Evolutionary conservation across 768 basidiomycete genomes (phyloP).

Genomic region (Cystofilobasidium capitatum): DNA sequence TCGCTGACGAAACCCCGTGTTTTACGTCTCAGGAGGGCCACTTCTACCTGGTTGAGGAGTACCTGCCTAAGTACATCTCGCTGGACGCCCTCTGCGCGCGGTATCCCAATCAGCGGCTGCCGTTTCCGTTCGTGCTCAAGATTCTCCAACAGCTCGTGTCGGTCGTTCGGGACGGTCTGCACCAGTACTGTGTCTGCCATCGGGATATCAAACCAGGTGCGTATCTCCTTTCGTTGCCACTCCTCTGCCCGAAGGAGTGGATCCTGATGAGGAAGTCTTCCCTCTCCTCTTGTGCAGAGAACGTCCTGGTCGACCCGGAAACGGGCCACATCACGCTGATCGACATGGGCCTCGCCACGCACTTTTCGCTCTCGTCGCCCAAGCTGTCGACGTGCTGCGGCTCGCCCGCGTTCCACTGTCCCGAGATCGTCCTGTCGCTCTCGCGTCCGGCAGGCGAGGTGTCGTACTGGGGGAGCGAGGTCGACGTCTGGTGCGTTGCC

Average conservation of each 20-base stretch:
- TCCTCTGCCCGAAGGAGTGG: not conserved
- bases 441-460: slow-evolving; percentile 39
- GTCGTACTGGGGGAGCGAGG: slow-evolving; percentile 39
- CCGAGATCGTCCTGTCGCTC: slow-evolving; percentile 41
- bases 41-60: slow-evolving; percentile 42
- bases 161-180: slow-evolving; percentile 39
- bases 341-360: slow-evolving; percentile 44
- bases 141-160: slow-evolving; percentile 42
- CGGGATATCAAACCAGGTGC: slow-evolving; percentile 38
- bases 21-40: too few species aligned
- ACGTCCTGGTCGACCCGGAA: slow-evolving; percentile 34
- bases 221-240: not conserved
- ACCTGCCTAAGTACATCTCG: slow-evolving; percentile 34
- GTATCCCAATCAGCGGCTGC: slow-evolving; percentile 19
- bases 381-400: slow-evolving; percentile 43
- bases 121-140: slow-evolving; percentile 26
- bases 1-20: too few species aligned
- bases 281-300: slow-evolving; percentile 26
- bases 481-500: slow-evolving; percentile 45
- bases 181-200: slow-evolving; percentile 37
- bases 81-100: slow-evolving; percentile 35
- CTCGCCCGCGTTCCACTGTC: slow-evolving; percentile 35
- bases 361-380: slow-evolving; percentile 39
- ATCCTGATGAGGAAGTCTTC: not conserved
- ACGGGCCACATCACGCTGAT: slow-evolving; percentile 41